Evolutionary conservation across 345 rosid genomes (phyloP), one percentile per base, ranked within the genome.

Genomic region (Rubroshorea leprosula): DNA sequence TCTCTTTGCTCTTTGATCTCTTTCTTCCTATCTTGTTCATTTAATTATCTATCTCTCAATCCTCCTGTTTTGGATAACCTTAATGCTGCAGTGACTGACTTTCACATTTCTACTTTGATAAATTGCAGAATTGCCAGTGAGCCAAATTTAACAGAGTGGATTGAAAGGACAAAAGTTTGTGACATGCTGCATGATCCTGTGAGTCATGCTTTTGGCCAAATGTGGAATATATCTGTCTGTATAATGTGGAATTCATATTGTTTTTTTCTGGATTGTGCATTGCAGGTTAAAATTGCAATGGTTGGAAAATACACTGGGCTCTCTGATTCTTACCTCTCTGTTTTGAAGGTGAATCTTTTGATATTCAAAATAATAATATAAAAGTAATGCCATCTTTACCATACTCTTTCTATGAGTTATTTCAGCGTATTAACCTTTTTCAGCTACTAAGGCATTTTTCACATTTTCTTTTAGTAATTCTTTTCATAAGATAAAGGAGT

Each of bases 261-360:
- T n/a, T n/a, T n/a, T n/a, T n/a, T n/a, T n/a, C n/a, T n/a, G n/a
- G n/a, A n/a, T n/a, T n/a, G n/a, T n/a, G n/a, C n/a, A n/a, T 38
- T 76, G 27, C 78, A 90, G 99, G 99, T 90, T 54, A 84, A 66
- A 78, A 86, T 94, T 62, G 99, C 96, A 39, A 62, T 94, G 79
- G 97, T 94, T 60, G 99, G 99, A 49, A 94, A 94, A 70, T 94
- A 94, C 71, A 90, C 95, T 0, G 87, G 81, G 31, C 90, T 83
- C 59, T 76, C 95, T 3, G 99, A 94, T 81, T 72, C 97, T 0
- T 94, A 94, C 78, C 96, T 94, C 44, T 94, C 99, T 43, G 72
- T 94, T 25, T 46, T 76, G 50, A 84, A 87, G 96, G 99, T 85
- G n/a, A n/a, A n/a, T n/a, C n/a, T n/a, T n/a, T n/a, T n/a, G n/a